Evolutionary conservation across 352 stramenopile species (phyloP).

Genomic region (Bremia lactucae): DNA sequence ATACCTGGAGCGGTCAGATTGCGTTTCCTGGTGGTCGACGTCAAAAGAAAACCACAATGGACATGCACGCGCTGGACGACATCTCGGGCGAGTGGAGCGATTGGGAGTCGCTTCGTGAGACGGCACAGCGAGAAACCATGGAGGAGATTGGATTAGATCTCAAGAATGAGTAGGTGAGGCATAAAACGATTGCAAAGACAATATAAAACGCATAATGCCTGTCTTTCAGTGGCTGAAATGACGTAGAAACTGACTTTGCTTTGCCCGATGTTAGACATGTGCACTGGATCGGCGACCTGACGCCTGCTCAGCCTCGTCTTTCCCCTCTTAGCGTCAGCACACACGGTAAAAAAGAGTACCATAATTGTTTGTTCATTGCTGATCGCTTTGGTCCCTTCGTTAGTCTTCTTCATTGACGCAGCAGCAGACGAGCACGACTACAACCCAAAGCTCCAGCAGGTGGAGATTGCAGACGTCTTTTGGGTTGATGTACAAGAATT

Average conservation of each 20-base stretch:
- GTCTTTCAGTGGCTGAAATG: too few species aligned
- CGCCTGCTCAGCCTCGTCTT: slow-evolving; percentile 48
- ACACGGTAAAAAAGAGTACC: slow-evolving; percentile 39
- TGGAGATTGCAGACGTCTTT: slow-evolving; percentile 68
- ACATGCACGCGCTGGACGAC: slow-evolving; percentile 14
- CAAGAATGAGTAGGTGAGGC: slow-evolving; percentile 31
- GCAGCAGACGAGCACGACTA: slow-evolving; percentile 36
- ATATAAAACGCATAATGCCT: too few species aligned
- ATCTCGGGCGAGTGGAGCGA: slow-evolving; percentile 27
- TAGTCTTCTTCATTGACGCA: slow-evolving; percentile 73
- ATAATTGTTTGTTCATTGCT: slow-evolving; percentile 2
- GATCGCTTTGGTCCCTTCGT: background rate
- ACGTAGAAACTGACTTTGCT: slow-evolving; percentile 4
- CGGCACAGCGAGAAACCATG: slow-evolving; percentile 61
- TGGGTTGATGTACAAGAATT: slow-evolving; percentile 79
- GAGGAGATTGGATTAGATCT: slow-evolving; percentile 79
- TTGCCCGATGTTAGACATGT: slow-evolving; percentile 32
- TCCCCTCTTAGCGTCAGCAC: slow-evolving; percentile 55
- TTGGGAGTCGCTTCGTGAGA: slow-evolving; percentile 63
- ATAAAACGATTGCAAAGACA: too few species aligned
- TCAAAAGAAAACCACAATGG: slow-evolving; percentile 44
- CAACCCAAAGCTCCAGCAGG: slow-evolving; percentile 39
- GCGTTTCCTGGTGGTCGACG: slow-evolving; percentile 67
- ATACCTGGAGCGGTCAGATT: slow-evolving; percentile 77
- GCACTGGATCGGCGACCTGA: slow-evolving; percentile 54